Evolutionary conservation across 805 yeast genomes (phyloP), one percentile per base, ranked within the genome.

Genomic region (Pichia nakasei): DNA sequence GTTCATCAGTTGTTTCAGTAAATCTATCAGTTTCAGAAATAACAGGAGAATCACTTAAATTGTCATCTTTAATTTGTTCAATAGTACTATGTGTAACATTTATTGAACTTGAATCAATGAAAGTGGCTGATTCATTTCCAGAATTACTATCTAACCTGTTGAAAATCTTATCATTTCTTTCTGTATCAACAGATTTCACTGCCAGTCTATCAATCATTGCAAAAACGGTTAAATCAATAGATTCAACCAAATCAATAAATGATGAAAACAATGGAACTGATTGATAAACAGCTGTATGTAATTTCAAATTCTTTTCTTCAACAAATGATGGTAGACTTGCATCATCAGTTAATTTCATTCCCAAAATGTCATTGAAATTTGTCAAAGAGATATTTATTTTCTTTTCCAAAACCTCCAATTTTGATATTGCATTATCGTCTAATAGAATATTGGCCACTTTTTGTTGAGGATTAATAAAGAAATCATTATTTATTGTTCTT

Each of bases 151-250:
- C 44, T 20, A 12, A 11, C 27, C 17, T 20, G 15, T 22, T 42
- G 39, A 35, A 43, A n/a, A 51, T 35, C 3, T 52, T 53, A 27
- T 60, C 52, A 21, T 49, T 47, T 37, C 55, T 46, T 18, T 46
- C 44, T 9, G 41, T 45, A 9, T 37, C 21, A 17, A 26, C 9
- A 9, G 46, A 21, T 34, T 47, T 39, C 9, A 42, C 48, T 4
- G 64, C 52, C 9, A 61, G 39, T 37, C 56, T 54, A 38, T 55
- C 53, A 26, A 63, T 54, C 64, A 63, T 60, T 26, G 49, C 46
- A 44, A 74, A 75, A 19, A 80, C 68, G 15, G 80, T 68, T 48
- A 80, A 76, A 54, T 80, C 87, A 44, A 80, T 70, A 6, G 82
- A 70, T 56, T 80, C 85, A 39, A 79, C 54, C 15, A 70, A 56